phyloP scores from a whole-genome alignment of 164 flowering plant species.

The Aristolochia contorta region DNA sequence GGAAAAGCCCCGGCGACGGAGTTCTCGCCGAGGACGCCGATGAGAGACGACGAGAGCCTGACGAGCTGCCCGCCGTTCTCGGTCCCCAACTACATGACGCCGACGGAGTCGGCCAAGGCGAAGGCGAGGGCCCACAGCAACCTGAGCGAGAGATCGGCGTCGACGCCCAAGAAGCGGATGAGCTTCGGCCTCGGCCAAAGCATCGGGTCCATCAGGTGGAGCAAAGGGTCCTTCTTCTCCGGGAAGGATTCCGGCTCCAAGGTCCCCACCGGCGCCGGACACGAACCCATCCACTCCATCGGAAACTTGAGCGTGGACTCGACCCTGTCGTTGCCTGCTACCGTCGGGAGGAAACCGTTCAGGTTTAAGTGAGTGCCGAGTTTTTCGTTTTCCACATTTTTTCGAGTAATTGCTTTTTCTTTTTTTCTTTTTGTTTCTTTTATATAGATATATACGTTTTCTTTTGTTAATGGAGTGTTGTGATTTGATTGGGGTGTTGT shows the following conservation, averaged over 20 bases:
- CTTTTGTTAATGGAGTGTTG: conserved; percentile 1
- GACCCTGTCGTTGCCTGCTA: conserved; percentile 66
- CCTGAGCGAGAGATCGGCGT: conserved; percentile 33
- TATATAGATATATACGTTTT: no score
- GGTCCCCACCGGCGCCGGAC: conserved; percentile 21
- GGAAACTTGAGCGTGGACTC: conserved; percentile 78
- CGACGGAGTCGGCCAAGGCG: conserved; percentile 80
- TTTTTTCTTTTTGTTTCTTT: no score
- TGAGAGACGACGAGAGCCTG: conserved; percentile 83
- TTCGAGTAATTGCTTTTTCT: neutral
- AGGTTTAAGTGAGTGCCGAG: conserved; percentile 64
- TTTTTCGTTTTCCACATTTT: conserved; percentile 16
- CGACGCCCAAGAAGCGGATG: conserved; percentile 51
- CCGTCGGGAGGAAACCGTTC: conserved; percentile 77
- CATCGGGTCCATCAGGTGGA: conserved; percentile 64
- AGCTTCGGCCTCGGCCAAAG: conserved; percentile 59
- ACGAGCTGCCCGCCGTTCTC: conserved; percentile 92
- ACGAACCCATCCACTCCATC: conserved; percentile 33
- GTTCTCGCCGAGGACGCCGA: conserved; percentile 27
- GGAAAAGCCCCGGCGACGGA: conserved; percentile 16
- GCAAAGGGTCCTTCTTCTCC: conserved; percentile 32
- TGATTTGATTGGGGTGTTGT: neutral
- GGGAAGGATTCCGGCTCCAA: conserved; percentile 40
- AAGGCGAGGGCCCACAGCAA: conserved; percentile 49
- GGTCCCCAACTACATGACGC: conserved; percentile 79